phyloP scores from a whole-genome alignment of 2,329 filamentous ascomycete genomes.

The Fusarium euwallaceae region DNA sequence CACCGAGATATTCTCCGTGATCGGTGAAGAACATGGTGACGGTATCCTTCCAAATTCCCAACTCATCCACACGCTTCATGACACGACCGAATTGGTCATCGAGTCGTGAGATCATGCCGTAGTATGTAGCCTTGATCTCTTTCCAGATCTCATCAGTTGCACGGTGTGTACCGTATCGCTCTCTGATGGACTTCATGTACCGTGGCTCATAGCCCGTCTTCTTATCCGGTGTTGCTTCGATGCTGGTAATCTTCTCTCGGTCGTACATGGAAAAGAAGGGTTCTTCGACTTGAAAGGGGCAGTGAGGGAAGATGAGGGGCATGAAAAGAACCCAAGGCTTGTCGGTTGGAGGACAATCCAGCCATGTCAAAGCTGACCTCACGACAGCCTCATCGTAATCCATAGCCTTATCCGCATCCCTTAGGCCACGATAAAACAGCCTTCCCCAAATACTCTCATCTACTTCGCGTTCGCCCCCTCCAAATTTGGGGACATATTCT shows the following conservation, averaged over 20 bases:
- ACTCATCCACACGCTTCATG: conserved; percentile 50
- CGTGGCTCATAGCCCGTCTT: conserved; percentile 59
- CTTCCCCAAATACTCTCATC: conserved; percentile 55
- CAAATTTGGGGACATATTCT: conserved; percentile 51
- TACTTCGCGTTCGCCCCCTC: conserved; percentile 28
- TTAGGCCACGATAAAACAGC: conserved; percentile 57
- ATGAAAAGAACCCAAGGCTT: conserved; percentile 59
- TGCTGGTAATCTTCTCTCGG: conserved; percentile 44
- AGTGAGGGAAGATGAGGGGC: conserved; percentile 60
- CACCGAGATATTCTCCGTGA: conserved; percentile 62
- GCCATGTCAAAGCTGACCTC: conserved; percentile 57
- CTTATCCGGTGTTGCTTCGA: conserved; percentile 16
- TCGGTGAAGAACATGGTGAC: conserved; percentile 61
- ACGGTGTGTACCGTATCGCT: conserved; percentile 54
- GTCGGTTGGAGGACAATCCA: conserved; percentile 56
- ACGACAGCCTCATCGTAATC: conserved; percentile 62
- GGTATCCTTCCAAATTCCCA: conserved; percentile 54
- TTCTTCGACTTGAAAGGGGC: conserved; percentile 62
- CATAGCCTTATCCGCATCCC: conserved; percentile 52
- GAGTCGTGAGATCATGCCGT: conserved; percentile 61
- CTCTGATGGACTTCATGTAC: conserved; percentile 57
- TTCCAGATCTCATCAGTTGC: conserved; percentile 58
- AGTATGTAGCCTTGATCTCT: conserved; percentile 61
- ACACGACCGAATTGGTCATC: conserved; percentile 61
- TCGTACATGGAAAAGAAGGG: conserved; percentile 63